Conservation (phyloP, 176 grass and related monocot genomes). For the Aegilops speltoides region DNA sequence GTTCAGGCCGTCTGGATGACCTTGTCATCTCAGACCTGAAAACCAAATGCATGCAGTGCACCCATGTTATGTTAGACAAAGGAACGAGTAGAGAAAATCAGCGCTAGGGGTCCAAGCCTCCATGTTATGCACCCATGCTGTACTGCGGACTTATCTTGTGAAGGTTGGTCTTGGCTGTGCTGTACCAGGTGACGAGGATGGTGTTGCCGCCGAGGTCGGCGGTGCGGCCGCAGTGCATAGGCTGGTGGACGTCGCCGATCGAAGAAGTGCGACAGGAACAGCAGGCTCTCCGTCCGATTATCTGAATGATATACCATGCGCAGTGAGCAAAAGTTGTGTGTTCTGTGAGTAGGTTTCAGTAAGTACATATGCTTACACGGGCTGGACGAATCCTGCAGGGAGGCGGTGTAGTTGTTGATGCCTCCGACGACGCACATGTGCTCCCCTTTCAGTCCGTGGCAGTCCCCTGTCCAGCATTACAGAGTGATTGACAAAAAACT, state of each 20-base stretch:
- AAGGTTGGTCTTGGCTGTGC: constrained; percentile 61
- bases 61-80: not conserved
- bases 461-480: not conserved
- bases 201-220: constrained; percentile 71
- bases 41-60: no score
- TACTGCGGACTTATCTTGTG: constrained; percentile 15
- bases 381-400: constrained; percentile 28
- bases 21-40: constrained; percentile 76
- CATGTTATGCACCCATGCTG: no score
- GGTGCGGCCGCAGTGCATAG: constrained; percentile 60
- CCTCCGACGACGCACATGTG: constrained; percentile 60
- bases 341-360: not conserved
- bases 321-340: not conserved
- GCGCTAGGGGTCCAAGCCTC: no score
- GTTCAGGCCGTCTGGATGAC: constrained; percentile 73
- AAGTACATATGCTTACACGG: not conserved
- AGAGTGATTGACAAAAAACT: no score
- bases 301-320: constrained; percentile 18
- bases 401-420: constrained; percentile 71
- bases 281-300: constrained; percentile 83
- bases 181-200: constrained; percentile 73
- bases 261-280: constrained; percentile 90
- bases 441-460: no score
- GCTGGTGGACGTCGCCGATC: constrained; percentile 85
- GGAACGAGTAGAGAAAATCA: no score